These are phyloP conservation scores for Zizania latifolia DNA, from an alignment of 176 grass and related monocot species.

Conservation along the genomic window DNA sequence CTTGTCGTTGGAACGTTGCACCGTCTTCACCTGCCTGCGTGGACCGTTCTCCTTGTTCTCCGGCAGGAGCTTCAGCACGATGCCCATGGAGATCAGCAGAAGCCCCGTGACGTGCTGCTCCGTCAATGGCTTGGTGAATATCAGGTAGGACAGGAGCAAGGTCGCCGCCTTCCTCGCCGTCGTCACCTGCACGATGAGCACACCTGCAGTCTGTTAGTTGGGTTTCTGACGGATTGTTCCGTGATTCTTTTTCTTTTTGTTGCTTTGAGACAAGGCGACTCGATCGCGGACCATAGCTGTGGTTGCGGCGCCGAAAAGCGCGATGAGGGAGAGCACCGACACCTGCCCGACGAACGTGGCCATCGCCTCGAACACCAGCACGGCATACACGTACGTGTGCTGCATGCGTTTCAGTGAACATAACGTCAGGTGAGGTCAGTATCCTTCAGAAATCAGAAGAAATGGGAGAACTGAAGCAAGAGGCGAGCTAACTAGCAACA, in stretches of 20 bases:
- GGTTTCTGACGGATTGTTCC: too few relatives aligned
- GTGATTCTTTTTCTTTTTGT: too few relatives aligned
- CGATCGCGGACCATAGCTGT: constrained; percentile 65
- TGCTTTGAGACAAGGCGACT: too few relatives aligned
- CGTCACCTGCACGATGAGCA: constrained; percentile 40
- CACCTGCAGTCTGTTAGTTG: background rate
- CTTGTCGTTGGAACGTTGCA: constrained; percentile 9
- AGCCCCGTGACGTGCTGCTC: constrained; percentile 76
- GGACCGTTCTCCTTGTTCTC: constrained; percentile 42
- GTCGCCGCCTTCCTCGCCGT: constrained; percentile 86
- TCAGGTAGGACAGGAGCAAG: constrained; percentile 79
- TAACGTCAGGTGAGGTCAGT: background rate
- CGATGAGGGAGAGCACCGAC: constrained; percentile 89
- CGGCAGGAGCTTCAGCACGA: constrained; percentile 70
- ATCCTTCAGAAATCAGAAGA: background rate
- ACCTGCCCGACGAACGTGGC: constrained; percentile 91
- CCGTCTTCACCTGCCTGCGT: constrained; percentile 4
- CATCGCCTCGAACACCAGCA: constrained; percentile 90
- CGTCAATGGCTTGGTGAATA: constrained; percentile 92
- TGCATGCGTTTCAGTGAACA: constrained; percentile 27
- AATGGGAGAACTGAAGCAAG: background rate
- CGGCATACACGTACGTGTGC: constrained; percentile 83
- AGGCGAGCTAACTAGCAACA: too few relatives aligned
- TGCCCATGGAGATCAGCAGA: constrained; percentile 79
- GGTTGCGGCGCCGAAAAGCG: constrained; percentile 71